These are phyloP conservation scores for Leccinum fuscescens DNA, from an alignment of 1,284 basidiomycete species.

Conservation along the genomic window DNA sequence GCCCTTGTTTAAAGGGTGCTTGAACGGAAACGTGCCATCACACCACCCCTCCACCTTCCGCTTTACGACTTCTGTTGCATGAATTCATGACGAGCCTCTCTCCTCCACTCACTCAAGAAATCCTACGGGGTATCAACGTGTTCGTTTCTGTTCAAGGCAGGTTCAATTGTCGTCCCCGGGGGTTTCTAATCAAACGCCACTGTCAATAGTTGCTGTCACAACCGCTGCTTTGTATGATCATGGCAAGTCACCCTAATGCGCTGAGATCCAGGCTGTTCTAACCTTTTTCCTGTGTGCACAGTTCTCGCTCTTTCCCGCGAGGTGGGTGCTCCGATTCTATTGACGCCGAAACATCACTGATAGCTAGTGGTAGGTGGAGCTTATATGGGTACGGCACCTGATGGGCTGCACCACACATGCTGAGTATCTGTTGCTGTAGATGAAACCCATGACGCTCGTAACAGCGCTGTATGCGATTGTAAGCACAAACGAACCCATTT, in stretches of 20 bases:
- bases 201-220: slow-evolving; percentile 30
- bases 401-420: not conserved
- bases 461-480: slow-evolving; percentile 27
- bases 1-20: slow-evolving; percentile 16
- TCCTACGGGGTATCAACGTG: slow-evolving; percentile 7
- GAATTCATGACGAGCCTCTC: slow-evolving; percentile 23
- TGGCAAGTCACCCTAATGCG: slow-evolving; percentile 12
- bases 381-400: slow-evolving; percentile 30
- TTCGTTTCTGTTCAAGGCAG: slow-evolving; percentile 26
- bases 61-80: slow-evolving; percentile 2
- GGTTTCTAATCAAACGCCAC: slow-evolving; percentile 5
- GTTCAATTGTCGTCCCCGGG: not conserved
- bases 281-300: slow-evolving; percentile 7
- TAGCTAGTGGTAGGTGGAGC: slow-evolving; percentile 22
- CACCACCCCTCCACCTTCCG: not conserved
- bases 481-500: slow-evolving; percentile 4
- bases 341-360: slow-evolving; percentile 3
- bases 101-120: slow-evolving; percentile 3
- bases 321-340: slow-evolving; percentile 13
- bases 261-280: not conserved
- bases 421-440: slow-evolving; percentile 15
- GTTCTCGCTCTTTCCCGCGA: slow-evolving; percentile 29
- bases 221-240: slow-evolving; percentile 30
- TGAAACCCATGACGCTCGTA: slow-evolving; percentile 27
- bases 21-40: not conserved